phyloP scores from a whole-genome alignment of 345 rosid species.

The Pseudoturritis turrita region DNA sequence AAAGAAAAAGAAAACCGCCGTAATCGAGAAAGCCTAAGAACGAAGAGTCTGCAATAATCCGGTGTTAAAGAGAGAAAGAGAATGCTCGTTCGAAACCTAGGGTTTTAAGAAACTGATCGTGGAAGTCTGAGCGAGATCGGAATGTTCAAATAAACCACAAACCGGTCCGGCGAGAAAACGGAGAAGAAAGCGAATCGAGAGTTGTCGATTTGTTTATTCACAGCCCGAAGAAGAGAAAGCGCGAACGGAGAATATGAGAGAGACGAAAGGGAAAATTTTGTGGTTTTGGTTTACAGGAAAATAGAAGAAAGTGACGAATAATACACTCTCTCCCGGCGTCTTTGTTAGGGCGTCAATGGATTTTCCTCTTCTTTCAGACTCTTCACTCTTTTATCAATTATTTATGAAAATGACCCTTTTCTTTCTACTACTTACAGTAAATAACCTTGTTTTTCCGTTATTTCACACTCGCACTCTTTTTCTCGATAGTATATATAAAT shows the following conservation, averaged over 20 bases:
- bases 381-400: not conserved
- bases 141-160: constrained; percentile 19
- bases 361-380: constrained; percentile 13
- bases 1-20: not conserved
- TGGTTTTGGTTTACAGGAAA: not conserved
- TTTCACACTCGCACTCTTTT: not conserved
- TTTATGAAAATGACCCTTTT: not conserved
- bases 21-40: not conserved
- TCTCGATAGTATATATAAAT: not conserved
- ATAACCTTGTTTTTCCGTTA: not conserved
- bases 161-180: constrained; percentile 11
- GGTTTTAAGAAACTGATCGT: not conserved
- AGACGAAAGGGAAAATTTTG: not conserved
- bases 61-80: not conserved
- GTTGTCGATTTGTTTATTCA: constrained; percentile 8
- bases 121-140: constrained; percentile 19
- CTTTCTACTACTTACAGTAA: not conserved
- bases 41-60: not conserved
- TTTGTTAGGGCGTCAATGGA: constrained; percentile 33
- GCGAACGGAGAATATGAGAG: not conserved
- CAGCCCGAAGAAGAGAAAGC: constrained; percentile 3
- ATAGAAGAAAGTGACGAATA: constrained; percentile 1
- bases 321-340: constrained; percentile 22
- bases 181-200: constrained; percentile 14
- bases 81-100: constrained; percentile 3